Evolutionary conservation across 179 eudicot species (phyloP).

Genomic region (Monotropa hypopitys): DNA sequence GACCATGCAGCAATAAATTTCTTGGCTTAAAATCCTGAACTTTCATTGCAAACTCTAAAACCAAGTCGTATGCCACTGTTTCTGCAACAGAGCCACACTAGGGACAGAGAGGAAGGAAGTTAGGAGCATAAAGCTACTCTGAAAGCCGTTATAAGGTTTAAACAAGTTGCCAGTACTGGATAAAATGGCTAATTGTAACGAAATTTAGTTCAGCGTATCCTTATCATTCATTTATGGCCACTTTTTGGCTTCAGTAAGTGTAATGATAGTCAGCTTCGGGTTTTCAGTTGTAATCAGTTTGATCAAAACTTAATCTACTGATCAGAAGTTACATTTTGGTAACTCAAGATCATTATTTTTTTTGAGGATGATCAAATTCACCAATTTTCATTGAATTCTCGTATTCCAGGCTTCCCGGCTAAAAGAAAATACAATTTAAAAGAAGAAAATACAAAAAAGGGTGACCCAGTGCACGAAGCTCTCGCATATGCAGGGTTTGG

Average conservation of each 20-base stretch:
- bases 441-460: too few relatives aligned
- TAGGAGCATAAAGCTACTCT: background rate
- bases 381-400: background rate
- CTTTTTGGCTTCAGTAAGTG: background rate
- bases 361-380: background rate
- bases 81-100: slow-evolving; percentile 85
- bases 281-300: background rate
- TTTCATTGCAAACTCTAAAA: slow-evolving; percentile 83
- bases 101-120: background rate
- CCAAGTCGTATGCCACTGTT: slow-evolving; percentile 81
- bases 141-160: background rate
- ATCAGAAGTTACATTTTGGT: background rate
- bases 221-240: background rate
- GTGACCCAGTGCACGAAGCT: too few relatives aligned
- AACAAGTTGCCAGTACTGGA: background rate
- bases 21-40: slow-evolving; percentile 71
- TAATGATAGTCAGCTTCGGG: background rate
- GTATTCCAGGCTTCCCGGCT: background rate
- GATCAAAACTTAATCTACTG: background rate
- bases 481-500: too few relatives aligned
- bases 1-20: slow-evolving; percentile 56
- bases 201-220: background rate
- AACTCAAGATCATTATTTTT: background rate
- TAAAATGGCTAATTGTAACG: background rate
- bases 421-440: background rate